These are phyloP conservation scores for Prosopis cineraria DNA, from an alignment of 306 rosid species.

Conservation along the genomic window DNA sequence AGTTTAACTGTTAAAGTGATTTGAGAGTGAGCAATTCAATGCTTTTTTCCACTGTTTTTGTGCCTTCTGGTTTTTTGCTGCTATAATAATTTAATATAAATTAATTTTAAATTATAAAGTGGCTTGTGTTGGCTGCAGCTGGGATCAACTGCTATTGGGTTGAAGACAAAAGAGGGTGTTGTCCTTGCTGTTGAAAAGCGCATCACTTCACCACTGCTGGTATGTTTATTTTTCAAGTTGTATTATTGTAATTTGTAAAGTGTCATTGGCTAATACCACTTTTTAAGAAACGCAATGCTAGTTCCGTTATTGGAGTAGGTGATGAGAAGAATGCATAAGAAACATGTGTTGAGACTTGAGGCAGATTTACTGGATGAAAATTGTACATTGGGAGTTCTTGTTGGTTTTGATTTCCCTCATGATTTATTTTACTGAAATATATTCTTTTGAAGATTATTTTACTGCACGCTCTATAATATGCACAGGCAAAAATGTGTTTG, in stretches of 20 bases:
- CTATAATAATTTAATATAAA: no score
- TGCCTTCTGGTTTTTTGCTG: background rate
- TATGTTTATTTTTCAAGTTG: constrained; percentile 28
- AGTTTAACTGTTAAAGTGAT: background rate
- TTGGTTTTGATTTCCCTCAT: background rate
- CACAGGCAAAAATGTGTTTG: background rate
- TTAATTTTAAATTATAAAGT: constrained; percentile 3
- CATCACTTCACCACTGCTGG: constrained; percentile 95
- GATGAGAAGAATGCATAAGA: background rate
- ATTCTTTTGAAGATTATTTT: background rate
- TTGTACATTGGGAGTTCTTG: background rate
- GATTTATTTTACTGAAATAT: background rate
- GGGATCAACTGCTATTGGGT: constrained; percentile 94
- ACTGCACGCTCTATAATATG: background rate
- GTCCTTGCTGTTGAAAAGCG: constrained; percentile 98
- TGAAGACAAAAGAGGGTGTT: constrained; percentile 95
- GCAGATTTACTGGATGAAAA: background rate
- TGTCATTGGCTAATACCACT: background rate
- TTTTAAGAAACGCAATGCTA: background rate
- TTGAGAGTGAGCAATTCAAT: background rate
- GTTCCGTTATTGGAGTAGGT: background rate
- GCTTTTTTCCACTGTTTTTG: no score
- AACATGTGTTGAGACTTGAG: background rate
- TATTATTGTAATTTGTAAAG: background rate
- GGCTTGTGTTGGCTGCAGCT: constrained; percentile 49